These are phyloP conservation scores for Exophiala viscosa DNA, from an alignment of 2,329 filamentous ascomycete genomes.

Conservation along the genomic window DNA sequence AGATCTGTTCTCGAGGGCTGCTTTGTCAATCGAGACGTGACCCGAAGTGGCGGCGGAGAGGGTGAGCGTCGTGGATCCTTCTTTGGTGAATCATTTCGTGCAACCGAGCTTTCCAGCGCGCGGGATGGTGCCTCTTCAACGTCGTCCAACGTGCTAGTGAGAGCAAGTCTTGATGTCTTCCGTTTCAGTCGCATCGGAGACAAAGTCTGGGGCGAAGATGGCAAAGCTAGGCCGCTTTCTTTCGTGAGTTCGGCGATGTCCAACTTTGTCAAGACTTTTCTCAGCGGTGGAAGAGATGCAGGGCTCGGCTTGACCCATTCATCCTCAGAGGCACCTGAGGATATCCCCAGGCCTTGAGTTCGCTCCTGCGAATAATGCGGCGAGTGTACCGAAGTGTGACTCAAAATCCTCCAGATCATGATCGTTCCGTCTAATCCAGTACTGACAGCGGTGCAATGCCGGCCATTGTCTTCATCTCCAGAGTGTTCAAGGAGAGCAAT, in stretches of 20 bases:
- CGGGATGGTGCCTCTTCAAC: slow-evolving; percentile 23
- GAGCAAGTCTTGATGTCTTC: slow-evolving; percentile 52
- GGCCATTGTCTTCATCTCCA: slow-evolving; percentile 50
- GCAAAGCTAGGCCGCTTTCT: slow-evolving; percentile 43
- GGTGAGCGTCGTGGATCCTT: slow-evolving; percentile 31
- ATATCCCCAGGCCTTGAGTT: slow-evolving; percentile 29
- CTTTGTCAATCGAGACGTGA: slow-evolving; percentile 30
- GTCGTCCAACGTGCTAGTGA: slow-evolving; percentile 36
- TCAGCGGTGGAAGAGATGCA: slow-evolving; percentile 66
- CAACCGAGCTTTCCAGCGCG: slow-evolving; percentile 33
- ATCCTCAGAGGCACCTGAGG: slow-evolving; percentile 36
- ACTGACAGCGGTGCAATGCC: slow-evolving; percentile 56
- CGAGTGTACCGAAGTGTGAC: slow-evolving; percentile 31
- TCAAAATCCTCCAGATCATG: slow-evolving; percentile 66
- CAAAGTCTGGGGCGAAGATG: slow-evolving; percentile 40
- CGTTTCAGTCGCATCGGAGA: slow-evolving; percentile 53
- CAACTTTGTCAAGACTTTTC: slow-evolving; percentile 79
- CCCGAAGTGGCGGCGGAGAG: slow-evolving; percentile 40
- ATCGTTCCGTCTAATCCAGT: slow-evolving; percentile 77
- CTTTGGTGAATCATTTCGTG: slow-evolving; percentile 28
- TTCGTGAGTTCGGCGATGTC: slow-evolving; percentile 76
- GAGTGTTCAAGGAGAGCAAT: slow-evolving; percentile 63
- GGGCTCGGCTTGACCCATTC: slow-evolving; percentile 47
- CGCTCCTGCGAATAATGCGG: slow-evolving; percentile 30
- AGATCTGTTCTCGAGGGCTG: slow-evolving; percentile 24